These are phyloP conservation scores for Entomortierella lignicola DNA, from an alignment of 192 early-diverging fungal genomes.

Conservation along the genomic window DNA sequence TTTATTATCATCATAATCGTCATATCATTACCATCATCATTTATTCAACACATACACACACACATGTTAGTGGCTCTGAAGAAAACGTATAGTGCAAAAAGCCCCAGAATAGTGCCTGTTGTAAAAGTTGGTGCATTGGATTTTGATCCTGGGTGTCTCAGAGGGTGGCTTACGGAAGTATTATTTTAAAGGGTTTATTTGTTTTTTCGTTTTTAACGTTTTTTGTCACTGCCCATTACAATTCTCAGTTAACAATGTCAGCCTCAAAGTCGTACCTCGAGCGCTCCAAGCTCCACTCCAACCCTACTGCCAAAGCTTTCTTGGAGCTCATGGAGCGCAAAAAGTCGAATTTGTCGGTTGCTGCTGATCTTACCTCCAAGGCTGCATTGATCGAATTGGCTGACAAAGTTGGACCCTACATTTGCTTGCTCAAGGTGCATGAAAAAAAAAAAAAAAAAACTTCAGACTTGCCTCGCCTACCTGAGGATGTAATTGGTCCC, in stretches of 20 bases:
- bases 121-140: too few relatives aligned
- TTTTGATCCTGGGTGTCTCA: too few relatives aligned
- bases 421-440: constrained; percentile 96
- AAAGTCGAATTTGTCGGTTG: constrained; percentile 89
- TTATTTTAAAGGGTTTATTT: too few relatives aligned
- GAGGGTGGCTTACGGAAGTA: too few relatives aligned
- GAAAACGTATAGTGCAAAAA: too few relatives aligned
- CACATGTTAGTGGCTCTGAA: too few relatives aligned
- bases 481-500: too few relatives aligned
- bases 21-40: neutral
- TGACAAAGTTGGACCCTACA: constrained; percentile 91
- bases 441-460: constrained; percentile 1
- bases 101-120: too few relatives aligned
- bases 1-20: constrained; percentile 1
- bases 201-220: too few relatives aligned
- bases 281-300: constrained; percentile 75
- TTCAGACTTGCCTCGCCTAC: too few relatives aligned
- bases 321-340: constrained; percentile 90
- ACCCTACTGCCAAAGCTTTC: constrained; percentile 81
- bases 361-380: constrained; percentile 92
- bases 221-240: constrained; percentile 1
- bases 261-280: constrained; percentile 69
- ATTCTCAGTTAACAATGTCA: constrained; percentile 19
- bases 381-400: constrained; percentile 88
- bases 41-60: neutral